Evolutionary conservation across 75 land plant species (phyloP).

Genomic region (Picea glauca): DNA sequence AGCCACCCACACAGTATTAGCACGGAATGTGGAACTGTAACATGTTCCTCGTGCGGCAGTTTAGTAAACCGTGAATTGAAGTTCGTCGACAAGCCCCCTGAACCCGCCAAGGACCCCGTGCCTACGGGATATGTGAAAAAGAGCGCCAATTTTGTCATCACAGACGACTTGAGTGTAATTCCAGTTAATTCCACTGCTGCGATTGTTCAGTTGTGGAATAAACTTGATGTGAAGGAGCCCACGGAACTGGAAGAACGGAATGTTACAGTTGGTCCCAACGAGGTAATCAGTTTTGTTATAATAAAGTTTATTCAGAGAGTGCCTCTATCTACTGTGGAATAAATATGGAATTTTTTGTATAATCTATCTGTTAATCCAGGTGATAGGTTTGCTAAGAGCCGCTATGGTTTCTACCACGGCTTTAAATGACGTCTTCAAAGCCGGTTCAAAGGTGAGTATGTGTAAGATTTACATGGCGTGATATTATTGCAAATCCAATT

Average conservation of each 20-base stretch:
- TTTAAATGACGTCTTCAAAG: conserved; percentile 2
- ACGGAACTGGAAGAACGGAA: not conserved
- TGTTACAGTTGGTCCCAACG: not conserved
- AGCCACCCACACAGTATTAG: not conserved
- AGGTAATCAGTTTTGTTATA: not conserved
- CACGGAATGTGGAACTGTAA: not conserved
- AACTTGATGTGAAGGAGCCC: not conserved
- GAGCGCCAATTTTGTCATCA: not conserved
- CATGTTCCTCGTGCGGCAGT: not conserved
- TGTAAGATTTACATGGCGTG: too few species aligned
- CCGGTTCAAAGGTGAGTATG: not conserved
- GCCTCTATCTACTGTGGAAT: too few species aligned
- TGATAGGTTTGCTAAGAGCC: conserved; percentile 2
- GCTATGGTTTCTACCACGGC: not conserved
- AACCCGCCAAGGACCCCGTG: not conserved
- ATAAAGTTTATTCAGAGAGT: too few species aligned
- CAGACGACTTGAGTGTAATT: not conserved
- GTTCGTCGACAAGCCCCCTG: not conserved
- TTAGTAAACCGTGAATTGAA: not conserved
- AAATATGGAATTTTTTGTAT: too few species aligned
- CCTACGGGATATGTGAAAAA: not conserved
- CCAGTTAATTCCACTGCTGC: not conserved
- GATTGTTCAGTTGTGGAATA: conserved; percentile 3
- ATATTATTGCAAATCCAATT: too few species aligned
- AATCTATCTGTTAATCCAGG: not conserved